phyloP scores from a whole-genome alignment of 2,329 filamentous ascomycete species.

The Verticillium alfalfae region DNA sequence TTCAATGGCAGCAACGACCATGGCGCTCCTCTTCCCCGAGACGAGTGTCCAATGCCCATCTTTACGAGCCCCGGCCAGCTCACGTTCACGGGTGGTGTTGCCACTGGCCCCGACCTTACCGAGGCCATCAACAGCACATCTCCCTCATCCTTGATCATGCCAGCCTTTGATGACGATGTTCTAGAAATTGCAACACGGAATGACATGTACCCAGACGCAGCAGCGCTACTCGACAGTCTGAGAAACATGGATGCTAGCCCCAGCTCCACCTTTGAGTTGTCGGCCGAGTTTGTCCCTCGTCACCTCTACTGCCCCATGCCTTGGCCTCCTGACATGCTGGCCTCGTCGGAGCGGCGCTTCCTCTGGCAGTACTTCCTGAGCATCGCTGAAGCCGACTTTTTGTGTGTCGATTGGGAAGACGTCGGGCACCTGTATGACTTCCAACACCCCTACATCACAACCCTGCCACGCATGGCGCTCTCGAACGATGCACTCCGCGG shows the following conservation, averaged over 20 bases:
- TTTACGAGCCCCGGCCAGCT: not conserved
- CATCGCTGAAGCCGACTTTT: constrained; percentile 7
- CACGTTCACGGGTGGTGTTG: not conserved
- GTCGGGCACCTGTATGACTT: constrained; percentile 10
- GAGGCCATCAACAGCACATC: not conserved
- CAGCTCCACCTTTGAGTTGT: not conserved
- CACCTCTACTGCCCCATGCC: constrained; percentile 10
- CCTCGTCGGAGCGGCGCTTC: constrained; percentile 9
- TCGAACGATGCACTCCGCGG: constrained; percentile 6
- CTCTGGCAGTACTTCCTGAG: constrained; percentile 12
- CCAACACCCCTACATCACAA: constrained; percentile 10
- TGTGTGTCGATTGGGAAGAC: constrained; percentile 10
- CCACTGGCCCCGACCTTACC: not conserved
- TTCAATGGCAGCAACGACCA: not conserved
- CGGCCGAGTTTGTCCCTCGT: not conserved
- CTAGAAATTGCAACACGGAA: not conserved
- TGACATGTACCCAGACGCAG: not conserved
- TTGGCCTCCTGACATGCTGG: constrained; percentile 13
- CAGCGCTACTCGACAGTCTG: not conserved
- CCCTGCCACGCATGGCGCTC: constrained; percentile 10
- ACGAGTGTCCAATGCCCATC: not conserved
- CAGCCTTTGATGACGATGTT: not conserved
- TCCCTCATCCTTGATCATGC: not conserved
- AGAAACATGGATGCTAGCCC: not conserved
- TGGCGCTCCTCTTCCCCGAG: not conserved